Base-by-base conservation (phyloP, 257 asterid genomes). In the Echites panduratus region DNA sequence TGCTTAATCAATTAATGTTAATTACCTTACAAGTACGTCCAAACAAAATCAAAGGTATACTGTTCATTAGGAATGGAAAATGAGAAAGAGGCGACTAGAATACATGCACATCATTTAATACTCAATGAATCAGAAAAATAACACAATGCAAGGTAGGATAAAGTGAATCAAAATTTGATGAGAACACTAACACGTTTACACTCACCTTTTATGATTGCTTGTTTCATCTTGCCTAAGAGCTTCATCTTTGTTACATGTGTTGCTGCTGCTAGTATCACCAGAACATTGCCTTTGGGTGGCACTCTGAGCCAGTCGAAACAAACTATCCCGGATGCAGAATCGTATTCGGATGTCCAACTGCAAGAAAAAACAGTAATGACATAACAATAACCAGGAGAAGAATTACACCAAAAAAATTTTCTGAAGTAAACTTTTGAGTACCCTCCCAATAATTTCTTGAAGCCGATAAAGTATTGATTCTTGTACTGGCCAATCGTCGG, bases 231-330 rank as follows among this genome's bases (percentile, higher is more conserved):
- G 73, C 72, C 52, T 78, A 58, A 77, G 74, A 45, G 56, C 80
- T 63, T 82, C 85, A 74, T 82, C 91, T 77, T 82, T 81, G 80
- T 80, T 75, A 80, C 77, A 77, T 74, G 75, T 79, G 78, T 77
- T 79, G 73, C 83, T 68, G 77, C 82, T 83, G 83, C 82, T 78
- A 74, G 82, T 79, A 58, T 82, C 94, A 48, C 79, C 75, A 56
- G 88, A 79, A 81, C 81, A 71, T 76, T 87, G 96, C 82, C 98
- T 88, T 76, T 76, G 87, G 68, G 74, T 78, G 76, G 96, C 88
- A 85, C 96, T 89, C 66, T 79, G 87, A 65, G 97, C 96, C 50
- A 93, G 87, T 77, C 98, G 90, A 82, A 81, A 85, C 82, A 93
- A 84, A 83, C 98, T 93, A 77, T 93, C 96, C 71, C 94, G 82